Evolutionary conservation across 768 basidiomycete species (phyloP).

Genomic region (Pisolithus albus): DNA sequence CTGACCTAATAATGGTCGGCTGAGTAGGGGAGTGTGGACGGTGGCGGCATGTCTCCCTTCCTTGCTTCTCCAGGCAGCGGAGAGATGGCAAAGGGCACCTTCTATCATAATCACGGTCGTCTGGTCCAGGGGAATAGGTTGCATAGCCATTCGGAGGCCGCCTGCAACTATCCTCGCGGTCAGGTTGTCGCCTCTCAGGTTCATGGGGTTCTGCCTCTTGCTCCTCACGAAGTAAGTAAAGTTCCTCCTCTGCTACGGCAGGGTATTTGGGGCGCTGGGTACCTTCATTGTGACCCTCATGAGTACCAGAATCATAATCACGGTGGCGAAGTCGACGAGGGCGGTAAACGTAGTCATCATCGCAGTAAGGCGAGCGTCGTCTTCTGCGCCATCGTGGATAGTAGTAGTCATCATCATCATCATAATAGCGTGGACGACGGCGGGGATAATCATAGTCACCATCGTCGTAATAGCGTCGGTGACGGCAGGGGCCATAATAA

Average conservation of each 20-base stretch:
- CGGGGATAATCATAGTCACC: constrained; percentile 1
- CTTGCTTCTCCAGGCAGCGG: constrained; percentile 4
- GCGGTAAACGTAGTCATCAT: constrained; percentile 11
- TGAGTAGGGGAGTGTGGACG: constrained; percentile 15
- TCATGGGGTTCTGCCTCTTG: background rate
- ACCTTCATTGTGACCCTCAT: background rate
- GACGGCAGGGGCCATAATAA: too few relatives aligned
- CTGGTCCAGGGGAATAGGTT: constrained; percentile 4
- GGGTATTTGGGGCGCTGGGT: background rate
- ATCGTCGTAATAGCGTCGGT: constrained; percentile 1
- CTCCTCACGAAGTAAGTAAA: background rate
- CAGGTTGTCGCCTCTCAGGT: too few relatives aligned
- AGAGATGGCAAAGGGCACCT: constrained; percentile 7
- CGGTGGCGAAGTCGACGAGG: constrained; percentile 5
- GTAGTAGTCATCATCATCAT: too few relatives aligned
- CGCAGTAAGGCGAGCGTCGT: too few relatives aligned
- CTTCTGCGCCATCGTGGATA: too few relatives aligned
- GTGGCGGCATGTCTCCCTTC: constrained; percentile 8
- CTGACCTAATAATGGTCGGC: constrained; percentile 27
- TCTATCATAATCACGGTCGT: constrained; percentile 8
- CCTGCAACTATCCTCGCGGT: background rate
- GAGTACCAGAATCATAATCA: constrained; percentile 11
- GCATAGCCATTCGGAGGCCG: constrained; percentile 13
- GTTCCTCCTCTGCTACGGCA: constrained; percentile 7
- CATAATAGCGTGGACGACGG: background rate